Evolutionary conservation across 257 asterid genomes (phyloP).

Genomic region (Solanum verrucosum): DNA sequence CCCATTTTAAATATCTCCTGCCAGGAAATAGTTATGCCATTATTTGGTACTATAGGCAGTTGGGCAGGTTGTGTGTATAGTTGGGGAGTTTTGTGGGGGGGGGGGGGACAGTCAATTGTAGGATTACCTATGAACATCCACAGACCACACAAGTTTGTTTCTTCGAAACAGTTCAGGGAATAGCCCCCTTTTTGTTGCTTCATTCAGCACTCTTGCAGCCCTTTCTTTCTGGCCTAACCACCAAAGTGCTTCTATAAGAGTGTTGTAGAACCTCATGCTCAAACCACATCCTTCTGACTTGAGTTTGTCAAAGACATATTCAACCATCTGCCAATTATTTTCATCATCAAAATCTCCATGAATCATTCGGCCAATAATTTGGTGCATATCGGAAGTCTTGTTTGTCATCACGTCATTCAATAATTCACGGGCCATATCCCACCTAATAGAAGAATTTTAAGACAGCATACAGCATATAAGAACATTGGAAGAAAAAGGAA

Average conservation of each 20-base stretch:
- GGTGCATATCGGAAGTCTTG: conserved; percentile 63
- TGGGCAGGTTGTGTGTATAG: background rate
- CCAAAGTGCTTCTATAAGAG: conserved; percentile 93
- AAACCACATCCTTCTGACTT: conserved; percentile 80
- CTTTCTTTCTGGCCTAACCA: conserved; percentile 90
- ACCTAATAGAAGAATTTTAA: conserved; percentile 40
- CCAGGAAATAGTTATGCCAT: background rate
- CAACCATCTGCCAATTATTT: conserved; percentile 94
- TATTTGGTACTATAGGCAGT: background rate
- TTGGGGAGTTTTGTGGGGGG: too few species aligned
- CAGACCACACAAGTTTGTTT: conserved; percentile 79
- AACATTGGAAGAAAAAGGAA: background rate
- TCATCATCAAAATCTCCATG: conserved; percentile 75
- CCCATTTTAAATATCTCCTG: background rate
- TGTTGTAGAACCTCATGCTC: conserved; percentile 71
- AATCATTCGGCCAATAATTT: conserved; percentile 86
- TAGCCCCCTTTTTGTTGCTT: conserved; percentile 82
- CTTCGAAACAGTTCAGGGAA: conserved; percentile 75
- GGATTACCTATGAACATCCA: conserved; percentile 85
- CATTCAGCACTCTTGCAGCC: conserved; percentile 82
- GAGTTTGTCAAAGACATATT: conserved; percentile 83
- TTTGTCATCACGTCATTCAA: conserved; percentile 67
- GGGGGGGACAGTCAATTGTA: too few species aligned
- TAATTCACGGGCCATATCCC: conserved; percentile 56
- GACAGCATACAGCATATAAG: background rate